Conservation (phyloP, 1,284 basidiomycete species). For the Bondarzewia mesenterica region DNA sequence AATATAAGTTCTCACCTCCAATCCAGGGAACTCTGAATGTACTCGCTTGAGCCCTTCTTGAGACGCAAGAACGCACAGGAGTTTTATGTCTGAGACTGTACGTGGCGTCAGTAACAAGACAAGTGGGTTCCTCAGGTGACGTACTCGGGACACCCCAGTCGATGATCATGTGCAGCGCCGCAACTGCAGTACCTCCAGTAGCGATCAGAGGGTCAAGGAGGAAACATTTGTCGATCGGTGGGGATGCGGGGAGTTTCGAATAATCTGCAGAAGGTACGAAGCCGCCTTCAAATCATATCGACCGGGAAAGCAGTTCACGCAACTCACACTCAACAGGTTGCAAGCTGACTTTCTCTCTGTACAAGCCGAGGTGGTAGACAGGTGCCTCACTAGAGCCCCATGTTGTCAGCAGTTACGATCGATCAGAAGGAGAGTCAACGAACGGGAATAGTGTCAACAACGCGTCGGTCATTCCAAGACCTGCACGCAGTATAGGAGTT, state of each 20-base stretch:
- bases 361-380: conserved; percentile 88
- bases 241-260: conserved; percentile 78
- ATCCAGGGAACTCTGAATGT: conserved; percentile 58
- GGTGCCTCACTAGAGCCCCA: conserved; percentile 49
- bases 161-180: conserved; percentile 75
- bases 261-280: conserved; percentile 51
- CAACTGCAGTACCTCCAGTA: conserved; percentile 88
- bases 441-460: conserved; percentile 77
- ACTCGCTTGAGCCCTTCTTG: conserved; percentile 69
- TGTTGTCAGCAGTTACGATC: not conserved
- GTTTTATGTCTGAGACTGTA: conserved; percentile 72
- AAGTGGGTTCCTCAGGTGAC: conserved; percentile 14
- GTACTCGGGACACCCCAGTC: conserved; percentile 80
- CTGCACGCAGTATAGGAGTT: conserved; percentile 88
- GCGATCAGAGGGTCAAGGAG: conserved; percentile 90
- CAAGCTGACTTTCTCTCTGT: conserved; percentile 82
- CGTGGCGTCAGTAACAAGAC: not conserved
- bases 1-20: conserved; percentile 73
- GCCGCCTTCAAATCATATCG: not conserved
- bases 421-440: conserved; percentile 18
- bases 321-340: conserved; percentile 87
- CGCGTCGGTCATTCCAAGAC: conserved; percentile 90
- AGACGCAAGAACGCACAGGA: conserved; percentile 79
- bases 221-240: conserved; percentile 77
- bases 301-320: not conserved